Evolutionary conservation across 768 basidiomycete species (phyloP).

Genomic region (Kwoniella pini): DNA sequence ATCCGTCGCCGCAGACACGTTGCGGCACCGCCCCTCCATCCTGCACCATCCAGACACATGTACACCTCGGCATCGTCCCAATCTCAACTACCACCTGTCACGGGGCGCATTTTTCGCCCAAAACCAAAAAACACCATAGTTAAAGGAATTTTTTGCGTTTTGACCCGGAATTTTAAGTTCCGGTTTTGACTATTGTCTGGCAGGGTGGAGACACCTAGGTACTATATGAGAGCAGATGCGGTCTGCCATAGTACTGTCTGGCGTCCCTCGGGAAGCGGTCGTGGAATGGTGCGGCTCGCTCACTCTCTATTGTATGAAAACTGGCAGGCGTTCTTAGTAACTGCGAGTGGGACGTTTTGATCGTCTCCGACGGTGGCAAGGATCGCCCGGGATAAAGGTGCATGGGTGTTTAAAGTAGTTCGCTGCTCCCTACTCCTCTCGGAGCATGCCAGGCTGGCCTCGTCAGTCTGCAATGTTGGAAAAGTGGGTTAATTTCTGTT

Average conservation of each 20-base stretch:
- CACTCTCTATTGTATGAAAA: constrained; percentile 1
- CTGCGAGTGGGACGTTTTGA: constrained; percentile 1
- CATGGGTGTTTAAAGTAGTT: background rate
- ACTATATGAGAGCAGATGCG: constrained; percentile 13
- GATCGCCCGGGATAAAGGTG: background rate
- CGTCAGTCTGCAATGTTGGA: constrained; percentile 27
- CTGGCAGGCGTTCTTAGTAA: background rate
- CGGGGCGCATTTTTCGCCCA: constrained; percentile 1
- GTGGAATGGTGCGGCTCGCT: background rate
- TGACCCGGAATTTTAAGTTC: constrained; percentile 9
- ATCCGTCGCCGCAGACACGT: background rate
- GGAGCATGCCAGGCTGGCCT: constrained; percentile 1
- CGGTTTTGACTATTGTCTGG: constrained; percentile 8
- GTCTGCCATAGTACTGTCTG: background rate
- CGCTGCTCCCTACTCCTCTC: no score
- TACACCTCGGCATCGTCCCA: no score
- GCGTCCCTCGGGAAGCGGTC: background rate
- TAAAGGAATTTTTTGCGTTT: constrained; percentile 20
- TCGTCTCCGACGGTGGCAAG: background rate
- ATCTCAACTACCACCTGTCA: constrained; percentile 5
- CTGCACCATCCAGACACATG: background rate
- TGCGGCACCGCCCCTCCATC: background rate
- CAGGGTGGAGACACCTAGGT: background rate
- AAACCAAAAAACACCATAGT: constrained; percentile 3
- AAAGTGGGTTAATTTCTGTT: constrained; percentile 57